These are phyloP conservation scores for Nephelium lappaceum DNA, from an alignment of 345 rosid genomes.

Conservation along the genomic window DNA sequence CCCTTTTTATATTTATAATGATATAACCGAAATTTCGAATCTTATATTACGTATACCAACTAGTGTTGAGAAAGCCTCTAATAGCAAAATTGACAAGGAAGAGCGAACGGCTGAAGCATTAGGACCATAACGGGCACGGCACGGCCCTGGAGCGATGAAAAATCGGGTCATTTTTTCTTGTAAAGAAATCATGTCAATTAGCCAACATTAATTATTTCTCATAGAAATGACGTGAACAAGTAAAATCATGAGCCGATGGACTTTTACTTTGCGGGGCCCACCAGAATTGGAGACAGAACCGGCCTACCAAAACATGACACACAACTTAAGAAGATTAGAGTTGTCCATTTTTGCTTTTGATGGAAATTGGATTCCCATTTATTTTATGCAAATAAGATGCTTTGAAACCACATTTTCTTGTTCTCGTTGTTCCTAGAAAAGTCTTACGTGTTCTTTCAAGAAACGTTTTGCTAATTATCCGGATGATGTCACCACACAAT, in stretches of 20 bases:
- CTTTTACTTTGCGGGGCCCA: neutral
- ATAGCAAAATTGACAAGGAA: too few relatives aligned
- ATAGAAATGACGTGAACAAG: too few relatives aligned
- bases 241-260: neutral
- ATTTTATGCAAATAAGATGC: neutral
- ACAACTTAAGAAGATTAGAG: neutral
- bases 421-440: neutral
- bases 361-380: neutral
- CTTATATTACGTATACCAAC: too few relatives aligned
- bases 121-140: constrained; percentile 18
- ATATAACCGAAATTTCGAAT: too few relatives aligned
- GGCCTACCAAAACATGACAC: neutral
- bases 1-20: too few relatives aligned
- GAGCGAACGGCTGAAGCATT: neutral
- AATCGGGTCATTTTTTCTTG: neutral
- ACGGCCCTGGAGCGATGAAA: constrained; percentile 1
- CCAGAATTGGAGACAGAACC: neutral
- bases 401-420: neutral
- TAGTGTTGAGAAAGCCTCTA: too few relatives aligned
- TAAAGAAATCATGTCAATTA: neutral
- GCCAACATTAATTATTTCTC: neutral
- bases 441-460: neutral
- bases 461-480: neutral
- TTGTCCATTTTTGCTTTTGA: too few relatives aligned
- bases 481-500: neutral